Base-by-base conservation (phyloP, 495 filamentous ascomycete genomes). In the Podospora pseudocomata region DNA sequence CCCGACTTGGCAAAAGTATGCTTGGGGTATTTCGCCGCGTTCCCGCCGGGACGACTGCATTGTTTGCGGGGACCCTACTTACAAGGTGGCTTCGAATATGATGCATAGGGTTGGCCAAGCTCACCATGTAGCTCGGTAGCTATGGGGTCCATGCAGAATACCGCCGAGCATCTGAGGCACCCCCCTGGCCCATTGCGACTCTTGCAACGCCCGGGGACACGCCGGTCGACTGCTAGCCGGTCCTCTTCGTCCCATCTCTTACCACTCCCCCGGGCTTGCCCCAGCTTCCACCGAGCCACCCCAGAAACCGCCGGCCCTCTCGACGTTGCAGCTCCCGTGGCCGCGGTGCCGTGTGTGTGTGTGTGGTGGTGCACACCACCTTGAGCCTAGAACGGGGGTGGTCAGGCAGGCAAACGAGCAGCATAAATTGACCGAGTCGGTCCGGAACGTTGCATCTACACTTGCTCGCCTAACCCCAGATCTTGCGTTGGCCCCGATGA, bases 11-110 rank as follows among this genome's bases (percentile, higher is more conserved):
- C 70, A 73, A 68, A 70, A 44, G 59, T 61, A 60, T 66, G 69
- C 71, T 71, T 70, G 72, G 73, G 73, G 73, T 74, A 77, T 77
- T 77, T 77, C 70, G 75, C 75, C 75, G 72, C 69, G 72, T 67
- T 74, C 64, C 64, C 74, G 74, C 74, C 75, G 74, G 74, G 70
- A 76, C 69, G 71, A 72, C 65, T 72, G 73, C 74, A 72, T 68
- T 69, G 66, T 68, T 69, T 64, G 66, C 65, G 69, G 70, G 60
- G 67, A 58, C 67, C 63, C 65, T 58, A 58, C 55, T 26, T 58
- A 26, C 55, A 58, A 63, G 39, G 28, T 65, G 28, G 61, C 49
- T 59, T 65, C 60, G 64, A 30, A 13, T 65, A 49, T 49, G 65
- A 64, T 28, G 27, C n/a, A 63, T 28, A 32, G 28, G 28, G 59